Evolutionary conservation across 2,329 filamentous ascomycete species (phyloP), one percentile per base, ranked within the genome.

Genomic region (Cladosporium phlei): DNA sequence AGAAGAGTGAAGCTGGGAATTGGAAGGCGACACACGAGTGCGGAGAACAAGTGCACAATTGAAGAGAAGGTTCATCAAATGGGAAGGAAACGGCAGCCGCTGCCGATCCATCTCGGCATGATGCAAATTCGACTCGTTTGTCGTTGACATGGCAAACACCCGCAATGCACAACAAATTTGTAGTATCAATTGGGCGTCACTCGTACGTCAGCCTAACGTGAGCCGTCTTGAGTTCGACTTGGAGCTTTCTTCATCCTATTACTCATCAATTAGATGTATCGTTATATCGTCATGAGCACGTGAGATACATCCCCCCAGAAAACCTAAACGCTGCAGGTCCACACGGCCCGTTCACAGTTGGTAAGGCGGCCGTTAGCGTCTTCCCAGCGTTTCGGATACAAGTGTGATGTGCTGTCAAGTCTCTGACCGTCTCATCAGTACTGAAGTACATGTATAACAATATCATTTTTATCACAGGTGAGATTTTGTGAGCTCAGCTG

Each of bases 101-200:
- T 29, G 37, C 37, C 24, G 37, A 39, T 39, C 37, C n/a, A n/a
- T 9, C 37, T 29, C 37, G 37, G 37, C 37, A 29, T 29, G 37
- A 39, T 19, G 37, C 25, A 39, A 39, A 39, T 39, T 39, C 19
- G 14, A 39, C 21, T 27, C 16, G 14, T 38, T 9, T 38, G 14
- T 38, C n/a, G n/a, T n/a, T n/a, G n/a, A n/a, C n/a, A n/a, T n/a
- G n/a, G n/a, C n/a, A n/a, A n/a, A n/a, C n/a, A n/a, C n/a, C n/a
- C n/a, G n/a, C 19, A 34, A 19, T 10, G 11, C 10, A 11, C 21
- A 34, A 19, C 7, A 34, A 20, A 19, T 16, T 11, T 19, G 4
- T 3, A 17, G 14, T n/a, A n/a, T n/a, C n/a, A n/a, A n/a, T n/a
- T n/a, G n/a, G n/a, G n/a, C n/a, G n/a, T n/a, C n/a, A n/a, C n/a